Evolutionary conservation across 2,329 filamentous ascomycete genomes (phyloP), one percentile per base, ranked within the genome.

Genomic region (Neopestalotiopsis sp.): DNA sequence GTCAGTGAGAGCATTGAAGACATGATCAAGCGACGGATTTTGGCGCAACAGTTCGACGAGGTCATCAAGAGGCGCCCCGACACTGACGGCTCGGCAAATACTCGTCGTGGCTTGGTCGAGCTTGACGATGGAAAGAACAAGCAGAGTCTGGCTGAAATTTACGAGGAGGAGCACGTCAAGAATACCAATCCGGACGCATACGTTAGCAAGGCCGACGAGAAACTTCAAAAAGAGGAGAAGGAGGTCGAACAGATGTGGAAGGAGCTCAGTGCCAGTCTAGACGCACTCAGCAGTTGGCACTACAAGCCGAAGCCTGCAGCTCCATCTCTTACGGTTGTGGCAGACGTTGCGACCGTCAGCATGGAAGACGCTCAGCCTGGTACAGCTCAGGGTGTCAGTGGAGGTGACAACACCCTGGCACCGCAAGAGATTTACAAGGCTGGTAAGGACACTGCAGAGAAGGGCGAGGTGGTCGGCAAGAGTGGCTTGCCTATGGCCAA

Each of bases 301-400:
- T 98, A 97, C 88, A 95, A 94, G 81, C 96, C 96, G 67, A 97
- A 95, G 83, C 91, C 93, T 12, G 88, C 91, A 1, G 92, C 92
- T 65, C 90, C 94, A n/a, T 89, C 89, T 61, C 89, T 99, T 71
- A 95, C 93, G 58, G 92, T 98, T 67, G 92, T 98, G 42, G 88
- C 94, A 32, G 95, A 98, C 81, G 93, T 96, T 4, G 94, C 95
- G n/a, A 94, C 93, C 3, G 91, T 98, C 72, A 88, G 89, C 73
- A 97, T 98, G 92, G 96, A 99, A 83, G 96, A 99, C 77, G 95
- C 94, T 1, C 92, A 97, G 75, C 95, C 96, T 7, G 91, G 92
- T 17, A 94, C 92, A 0, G 92, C 93, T 58, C 90, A 91, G 76
- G 93, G 92, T 57, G 89, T 94, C 69, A 86, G 86, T 14, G 89